Base-by-base conservation (phyloP, 1,139 yeast genomes). In the Pichia sp. region DNA sequence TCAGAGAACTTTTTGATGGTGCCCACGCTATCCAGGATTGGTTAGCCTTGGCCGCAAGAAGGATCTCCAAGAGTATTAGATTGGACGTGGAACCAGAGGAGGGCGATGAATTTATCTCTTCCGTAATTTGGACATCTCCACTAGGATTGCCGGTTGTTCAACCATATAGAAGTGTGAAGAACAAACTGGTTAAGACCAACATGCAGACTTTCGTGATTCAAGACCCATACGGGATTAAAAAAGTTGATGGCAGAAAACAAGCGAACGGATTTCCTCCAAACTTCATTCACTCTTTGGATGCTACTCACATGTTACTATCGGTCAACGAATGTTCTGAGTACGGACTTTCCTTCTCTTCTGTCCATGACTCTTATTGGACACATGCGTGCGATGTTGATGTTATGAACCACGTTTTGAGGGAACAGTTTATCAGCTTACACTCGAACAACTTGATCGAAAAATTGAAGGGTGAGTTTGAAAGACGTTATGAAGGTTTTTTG, bases 361-460 rank as follows among this genome's bases (percentile, higher is more conserved):
- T 91, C 23, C 99, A 91, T 60, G 99, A 91, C 59, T 88, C 97
- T 1, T 91, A 85, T 58, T 91, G 99, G 99, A 87, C 98, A 0
- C 98, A 93, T 59, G 96, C 98, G 1, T 66, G 76, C 28, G 93
- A 85, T 55, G 77, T 91, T 23, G 81, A 78, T 46, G 55, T 51
- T 7, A 81, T 91, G 93, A 86, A 80, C 56, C 53, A 51, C n/a
- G 64, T 72, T 33, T 65, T 91, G 44, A 74, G 99, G 54, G 77
- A 82, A 29, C 78, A 85, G 41, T 91, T 91, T 59, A 82, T 91
- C 43, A 64, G 70, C 33, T 66, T 91, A 41, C 97, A 91, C 57
- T 72, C 72, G 41, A 77, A 72, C 21, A 79, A 87, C 58, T 65
- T 88, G 50, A 72, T 91, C 49, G 71, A 69, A 29, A 72, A 76